Base-by-base conservation (phyloP, 1,284 basidiomycete species). In the Pyrrhoderma noxium region DNA sequence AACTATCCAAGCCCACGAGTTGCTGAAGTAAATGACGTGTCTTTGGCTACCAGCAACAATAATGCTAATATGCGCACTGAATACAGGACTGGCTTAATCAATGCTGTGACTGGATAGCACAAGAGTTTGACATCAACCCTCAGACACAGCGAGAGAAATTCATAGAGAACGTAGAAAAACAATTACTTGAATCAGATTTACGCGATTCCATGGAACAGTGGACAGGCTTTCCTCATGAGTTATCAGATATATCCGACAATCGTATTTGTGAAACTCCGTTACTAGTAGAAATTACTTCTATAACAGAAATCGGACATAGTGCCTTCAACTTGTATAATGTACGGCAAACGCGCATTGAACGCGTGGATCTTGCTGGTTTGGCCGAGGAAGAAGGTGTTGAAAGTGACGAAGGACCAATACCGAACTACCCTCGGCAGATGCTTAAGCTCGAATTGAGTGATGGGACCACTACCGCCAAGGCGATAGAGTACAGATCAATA, bases 291-390 rank as follows among this genome's bases (percentile, higher is more conserved):
- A 74, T 94, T 18, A 69, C 75, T 7, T 70, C 81, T 2, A 76
- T 90, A 9, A 91, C 82, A 16, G 87, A 90, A 51, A 80, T 89
- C 31, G 84, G 80, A 0, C 68, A 76, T 44, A 87, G 86, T 59
- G 87, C 85, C 5, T 81, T 85, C 60, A 75, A 67, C 47, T 67
- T 87, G 31, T 70, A 82, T 57, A 80, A 85, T 61, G 71, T 78
- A 16, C 72, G 82, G 42, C 71, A 80, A 52, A 75, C 77, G 11
- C 76, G 83, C 22, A 72, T 79, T 45, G 85, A 89, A 58, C 72
- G 79, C 18, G 73, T 73, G 39, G 73, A 74, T 53, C 61, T 76
- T 40, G 67, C 69, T 1, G 71, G 73, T 19, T 62, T 77, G 2
- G 66, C 64, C 9, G 53, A 54, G 4, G 59, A 62, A 11, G 58